These are phyloP conservation scores for Populus davidiana DNA, from an alignment of 345 rosid species.

Conservation along the genomic window DNA sequence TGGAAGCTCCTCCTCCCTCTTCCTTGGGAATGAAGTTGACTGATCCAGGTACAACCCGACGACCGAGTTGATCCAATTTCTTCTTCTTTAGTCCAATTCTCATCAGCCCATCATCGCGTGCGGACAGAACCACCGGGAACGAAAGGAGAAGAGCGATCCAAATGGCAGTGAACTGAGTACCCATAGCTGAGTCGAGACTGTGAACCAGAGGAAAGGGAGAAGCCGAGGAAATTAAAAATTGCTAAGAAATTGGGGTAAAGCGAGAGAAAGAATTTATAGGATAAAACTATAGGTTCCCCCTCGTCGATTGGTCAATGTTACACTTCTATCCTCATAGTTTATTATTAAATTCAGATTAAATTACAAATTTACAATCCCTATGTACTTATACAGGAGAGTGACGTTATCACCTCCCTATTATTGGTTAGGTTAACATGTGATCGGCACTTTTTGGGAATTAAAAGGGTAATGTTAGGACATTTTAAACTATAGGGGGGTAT, in stretches of 20 bases:
- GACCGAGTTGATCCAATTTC: constrained; percentile 14
- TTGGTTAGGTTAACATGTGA: background rate
- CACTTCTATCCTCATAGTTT: background rate
- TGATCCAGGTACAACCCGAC: background rate
- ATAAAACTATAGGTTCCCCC: background rate
- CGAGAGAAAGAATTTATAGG: background rate
- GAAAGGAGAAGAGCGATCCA: constrained; percentile 31
- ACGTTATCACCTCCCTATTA: too few relatives aligned
- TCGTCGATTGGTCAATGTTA: background rate
- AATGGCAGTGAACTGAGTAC: constrained; percentile 19
- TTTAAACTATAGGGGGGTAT: too few relatives aligned
- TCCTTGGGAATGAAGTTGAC: constrained; percentile 4
- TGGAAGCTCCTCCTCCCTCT: background rate
- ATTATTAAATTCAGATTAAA: too few relatives aligned
- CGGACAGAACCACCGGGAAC: constrained; percentile 17
- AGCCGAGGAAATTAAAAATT: too few relatives aligned
- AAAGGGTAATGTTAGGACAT: background rate
- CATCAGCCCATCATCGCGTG: constrained; percentile 10
- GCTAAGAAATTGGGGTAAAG: background rate
- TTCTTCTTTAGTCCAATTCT: constrained; percentile 24
- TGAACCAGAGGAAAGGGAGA: too few relatives aligned
- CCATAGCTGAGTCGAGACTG: constrained; percentile 27
- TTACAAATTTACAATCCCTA: too few relatives aligned
- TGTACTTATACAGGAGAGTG: too few relatives aligned
- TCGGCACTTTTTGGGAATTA: background rate